Evolutionary conservation across 1,139 yeast species (phyloP).

Genomic region (Hanseniaspora uvarum): DNA sequence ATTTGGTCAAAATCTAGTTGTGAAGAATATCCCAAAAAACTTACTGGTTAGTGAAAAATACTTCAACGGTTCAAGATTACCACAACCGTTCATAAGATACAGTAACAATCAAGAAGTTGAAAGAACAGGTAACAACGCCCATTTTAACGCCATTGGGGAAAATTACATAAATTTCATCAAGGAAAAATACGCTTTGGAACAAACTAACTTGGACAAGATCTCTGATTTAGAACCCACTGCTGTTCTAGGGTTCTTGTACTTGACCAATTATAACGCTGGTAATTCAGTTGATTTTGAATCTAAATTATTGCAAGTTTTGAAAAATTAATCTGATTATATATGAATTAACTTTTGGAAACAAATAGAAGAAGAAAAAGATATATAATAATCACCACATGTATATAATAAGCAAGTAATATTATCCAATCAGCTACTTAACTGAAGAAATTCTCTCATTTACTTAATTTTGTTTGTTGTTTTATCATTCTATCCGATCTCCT

Average conservation of each 20-base stretch:
- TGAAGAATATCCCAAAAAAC: background rate
- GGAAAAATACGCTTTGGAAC: background rate
- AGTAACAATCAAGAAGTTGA: background rate
- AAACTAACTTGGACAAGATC: background rate
- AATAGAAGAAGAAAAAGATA: background rate
- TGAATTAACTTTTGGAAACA: background rate
- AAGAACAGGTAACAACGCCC: constrained; percentile 9
- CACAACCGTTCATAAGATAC: background rate
- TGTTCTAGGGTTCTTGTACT: constrained; percentile 11
- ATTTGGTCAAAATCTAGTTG: background rate
- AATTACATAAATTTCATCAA: background rate
- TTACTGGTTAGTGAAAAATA: background rate
- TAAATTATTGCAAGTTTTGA: background rate
- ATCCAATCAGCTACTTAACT: background rate
- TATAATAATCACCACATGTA: background rate
- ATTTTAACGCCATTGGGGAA: background rate
- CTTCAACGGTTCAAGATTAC: background rate
- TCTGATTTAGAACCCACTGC: background rate
- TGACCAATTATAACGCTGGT: constrained; percentile 4
- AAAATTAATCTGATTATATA: background rate
- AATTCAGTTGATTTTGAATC: background rate
- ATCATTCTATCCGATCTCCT: too few species aligned
- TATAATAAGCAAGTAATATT: background rate
- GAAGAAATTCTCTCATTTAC: background rate
- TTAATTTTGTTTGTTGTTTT: background rate